Percentiles rank a stretch among this genome's conserved stretches.
phyloP scores from a whole-genome alignment of 257 asterid genomes.

The Echium plantagineum region DNA sequence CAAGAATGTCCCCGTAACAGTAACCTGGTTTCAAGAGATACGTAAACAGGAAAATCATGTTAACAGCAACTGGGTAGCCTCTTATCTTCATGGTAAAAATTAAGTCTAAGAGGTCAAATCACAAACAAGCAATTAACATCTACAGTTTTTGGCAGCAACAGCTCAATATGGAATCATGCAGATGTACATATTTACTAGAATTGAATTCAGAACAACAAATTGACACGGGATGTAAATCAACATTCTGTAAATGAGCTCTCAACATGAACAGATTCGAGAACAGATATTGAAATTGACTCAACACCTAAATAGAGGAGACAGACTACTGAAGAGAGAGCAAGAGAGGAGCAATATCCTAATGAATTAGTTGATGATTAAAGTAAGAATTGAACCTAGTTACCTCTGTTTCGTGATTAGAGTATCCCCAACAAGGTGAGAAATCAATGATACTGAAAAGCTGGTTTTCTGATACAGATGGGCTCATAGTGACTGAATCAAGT shows the following conservation, averaged over 20 bases:
- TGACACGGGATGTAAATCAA: background rate
- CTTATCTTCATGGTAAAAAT: background rate
- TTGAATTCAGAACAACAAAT: background rate
- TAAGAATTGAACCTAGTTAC: constrained; percentile 20
- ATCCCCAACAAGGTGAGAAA: constrained; percentile 67
- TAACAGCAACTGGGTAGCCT: constrained; percentile 4
- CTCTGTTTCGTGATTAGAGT: constrained; percentile 51
- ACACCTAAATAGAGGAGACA: too few relatives aligned
- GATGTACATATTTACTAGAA: background rate
- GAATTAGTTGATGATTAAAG: background rate
- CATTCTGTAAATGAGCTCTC: background rate
- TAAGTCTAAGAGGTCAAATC: background rate
- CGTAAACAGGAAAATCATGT: constrained; percentile 4
- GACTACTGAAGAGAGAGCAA: too few relatives aligned
- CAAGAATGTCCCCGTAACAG: constrained; percentile 56
- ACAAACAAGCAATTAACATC: background rate
- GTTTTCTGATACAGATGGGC: constrained; percentile 68
- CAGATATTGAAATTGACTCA: background rate
- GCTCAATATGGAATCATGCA: background rate
- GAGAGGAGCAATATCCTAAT: background rate
- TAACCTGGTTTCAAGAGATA: constrained; percentile 37
- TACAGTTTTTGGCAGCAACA: background rate
- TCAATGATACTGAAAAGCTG: constrained; percentile 77
- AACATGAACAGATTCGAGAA: background rate
- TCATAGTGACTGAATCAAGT: constrained; percentile 44